phyloP scores from a whole-genome alignment of 2,329 filamentous ascomycete genomes.

The Alternaria brassicae region DNA sequence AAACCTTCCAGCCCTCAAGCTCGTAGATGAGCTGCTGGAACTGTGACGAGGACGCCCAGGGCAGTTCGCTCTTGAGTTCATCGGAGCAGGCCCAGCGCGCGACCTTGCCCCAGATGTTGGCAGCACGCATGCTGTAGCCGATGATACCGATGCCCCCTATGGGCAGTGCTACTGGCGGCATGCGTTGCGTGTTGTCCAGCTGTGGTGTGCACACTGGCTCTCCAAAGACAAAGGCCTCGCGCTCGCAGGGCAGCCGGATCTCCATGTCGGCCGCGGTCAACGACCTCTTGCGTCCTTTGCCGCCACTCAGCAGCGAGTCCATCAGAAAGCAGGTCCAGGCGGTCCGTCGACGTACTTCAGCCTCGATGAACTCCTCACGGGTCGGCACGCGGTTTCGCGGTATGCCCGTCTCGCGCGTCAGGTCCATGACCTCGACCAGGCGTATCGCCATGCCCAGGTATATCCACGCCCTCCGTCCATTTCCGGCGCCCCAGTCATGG shows the following conservation, averaged over 20 bases:
- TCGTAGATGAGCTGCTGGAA: slow-evolving; percentile 48
- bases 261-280: slow-evolving; percentile 47
- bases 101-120: slow-evolving; percentile 53
- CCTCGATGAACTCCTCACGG: slow-evolving; percentile 51
- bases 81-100: slow-evolving; percentile 52
- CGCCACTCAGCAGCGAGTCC: slow-evolving; percentile 52
- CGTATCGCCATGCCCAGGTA: slow-evolving; percentile 53
- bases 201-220: slow-evolving; percentile 47
- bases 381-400: slow-evolving; percentile 44
- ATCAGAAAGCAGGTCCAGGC: slow-evolving; percentile 55
- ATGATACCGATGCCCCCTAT: slow-evolving; percentile 50
- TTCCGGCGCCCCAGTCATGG: slow-evolving; percentile 57
- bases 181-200: slow-evolving; percentile 41
- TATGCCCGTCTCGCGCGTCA: slow-evolving; percentile 46
- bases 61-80: slow-evolving; percentile 46
- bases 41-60: slow-evolving; percentile 46
- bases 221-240: slow-evolving; percentile 50
- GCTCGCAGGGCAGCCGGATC: slow-evolving; percentile 51
- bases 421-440: slow-evolving; percentile 51
- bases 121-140: slow-evolving; percentile 49
- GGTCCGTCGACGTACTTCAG: slow-evolving; percentile 50
- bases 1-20: slow-evolving; percentile 47
- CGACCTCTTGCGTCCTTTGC: slow-evolving; percentile 50
- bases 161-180: slow-evolving; percentile 37
- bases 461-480: slow-evolving; percentile 51